Evolutionary conservation across 2,329 filamentous ascomycete species (phyloP), one percentile per base, ranked within the genome.

Genomic region (Fusarium mundagurra): DNA sequence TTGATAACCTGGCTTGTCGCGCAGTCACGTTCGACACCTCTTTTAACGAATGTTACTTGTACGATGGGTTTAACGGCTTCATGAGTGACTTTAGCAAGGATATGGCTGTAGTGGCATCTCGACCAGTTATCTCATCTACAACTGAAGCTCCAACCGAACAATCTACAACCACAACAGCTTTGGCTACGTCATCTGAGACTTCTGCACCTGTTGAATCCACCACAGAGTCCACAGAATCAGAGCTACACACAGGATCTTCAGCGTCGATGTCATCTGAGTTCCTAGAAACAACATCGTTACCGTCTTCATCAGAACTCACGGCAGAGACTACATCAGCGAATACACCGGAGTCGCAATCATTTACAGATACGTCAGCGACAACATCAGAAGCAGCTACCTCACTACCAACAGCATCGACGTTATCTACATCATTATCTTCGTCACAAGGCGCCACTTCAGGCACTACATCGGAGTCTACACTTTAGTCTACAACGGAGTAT

Each of bases 361-460:
- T 7, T 3, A 43, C 10, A 7, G 6, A 6, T 54, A 27, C 24
- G 5, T 62, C 38, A 17, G 14, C 1, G 14, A 8, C 8, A 13
- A 38, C 8, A 5, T 33, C 11, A 2, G 11, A 33, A n/a, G 47
- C 47, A n/a, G 5, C 8, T 13, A 18, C 29, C 12, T 34, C 38
- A 31, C 13, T 11, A n/a, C 3, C 27, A 22, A 45, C 17, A 18
- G 7, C 18, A 7, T 29, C 13, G 12, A 4, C 14, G 5, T 5
- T 3, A 10, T 31, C 10, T 3, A 33, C 33, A 36, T 41, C 33
- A 2, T 4, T 39, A 5, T 14, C n/a, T 2, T 27, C 33, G 0
- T 17, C 3, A 6, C 10, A 13, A 18, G 20, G n/a, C 1, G 4
- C 13, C 6, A 0, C 4, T 9, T 57, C 51, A 6, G 38, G 27